phyloP scores from a whole-genome alignment of 2,329 filamentous ascomycete species.

The Chrysoporthe cubensis region DNA sequence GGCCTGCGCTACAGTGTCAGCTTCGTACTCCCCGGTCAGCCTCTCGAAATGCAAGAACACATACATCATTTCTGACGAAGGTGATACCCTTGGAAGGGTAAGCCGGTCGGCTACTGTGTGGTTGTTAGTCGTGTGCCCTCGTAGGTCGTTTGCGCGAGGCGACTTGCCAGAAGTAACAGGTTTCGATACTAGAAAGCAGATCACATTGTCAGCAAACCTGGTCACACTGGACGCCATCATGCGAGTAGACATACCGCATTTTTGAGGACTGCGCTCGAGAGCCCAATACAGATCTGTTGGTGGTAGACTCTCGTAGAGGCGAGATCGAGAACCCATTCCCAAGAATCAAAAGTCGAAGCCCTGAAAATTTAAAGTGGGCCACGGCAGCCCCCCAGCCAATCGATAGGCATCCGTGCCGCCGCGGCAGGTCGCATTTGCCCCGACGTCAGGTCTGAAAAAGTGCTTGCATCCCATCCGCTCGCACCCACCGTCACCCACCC shows the following conservation, averaged over 20 bases:
- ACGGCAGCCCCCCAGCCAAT: not conserved
- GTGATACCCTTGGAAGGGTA: conserved; percentile 70
- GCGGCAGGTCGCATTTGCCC: not conserved
- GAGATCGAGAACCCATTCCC: not conserved
- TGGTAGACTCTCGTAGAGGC: not conserved
- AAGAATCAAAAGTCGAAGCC: conserved; percentile 14
- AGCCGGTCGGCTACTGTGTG: conserved; percentile 54
- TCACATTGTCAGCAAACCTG: not conserved
- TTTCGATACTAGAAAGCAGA: conserved; percentile 54
- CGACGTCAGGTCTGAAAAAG: conserved; percentile 24
- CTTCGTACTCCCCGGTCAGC: not conserved
- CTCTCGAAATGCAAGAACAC: not conserved
- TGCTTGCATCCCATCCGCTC: conserved; percentile 10
- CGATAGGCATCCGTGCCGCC: conserved; percentile 15
- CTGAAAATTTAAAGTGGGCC: conserved; percentile 22
- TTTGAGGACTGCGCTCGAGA: conserved; percentile 23
- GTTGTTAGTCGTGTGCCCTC: conserved; percentile 13
- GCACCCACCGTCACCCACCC: conserved; percentile 4
- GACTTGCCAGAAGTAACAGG: conserved; percentile 68
- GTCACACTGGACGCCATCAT: not conserved
- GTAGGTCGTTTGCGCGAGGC: not conserved
- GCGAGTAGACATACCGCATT: conserved; percentile 36
- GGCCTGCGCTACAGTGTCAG: conserved; percentile 34
- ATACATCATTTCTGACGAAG: conserved; percentile 66
- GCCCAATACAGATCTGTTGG: conserved; percentile 15